Percentiles rank a stretch among this genome's conserved stretches.
Conservation (phyloP, 306 rosid species). For the Gastrolobium villosum region DNA sequence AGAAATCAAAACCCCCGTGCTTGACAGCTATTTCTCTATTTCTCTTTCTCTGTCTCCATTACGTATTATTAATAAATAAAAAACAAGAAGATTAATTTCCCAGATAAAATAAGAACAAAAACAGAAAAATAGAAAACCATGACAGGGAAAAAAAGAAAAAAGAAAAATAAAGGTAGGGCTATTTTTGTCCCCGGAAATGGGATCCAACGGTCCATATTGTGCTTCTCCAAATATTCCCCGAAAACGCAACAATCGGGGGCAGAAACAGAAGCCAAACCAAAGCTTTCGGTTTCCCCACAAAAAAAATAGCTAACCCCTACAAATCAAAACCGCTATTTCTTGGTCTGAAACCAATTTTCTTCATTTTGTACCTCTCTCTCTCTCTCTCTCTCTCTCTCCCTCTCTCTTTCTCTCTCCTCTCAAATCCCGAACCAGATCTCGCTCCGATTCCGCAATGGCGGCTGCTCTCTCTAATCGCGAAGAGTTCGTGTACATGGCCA, state of each 20-base stretch:
- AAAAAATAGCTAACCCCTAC: conserved; percentile 37
- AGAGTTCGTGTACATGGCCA: conserved; percentile 96
- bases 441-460: conserved; percentile 65
- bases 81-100: no score
- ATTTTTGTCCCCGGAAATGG: neutral
- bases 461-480: conserved; percentile 78
- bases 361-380: neutral
- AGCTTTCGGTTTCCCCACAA: conserved; percentile 49
- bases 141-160: neutral
- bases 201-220: conserved; percentile 33
- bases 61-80: no score
- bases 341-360: neutral
- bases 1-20: conserved; percentile 34
- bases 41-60: no score
- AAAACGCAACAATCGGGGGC: conserved; percentile 69
- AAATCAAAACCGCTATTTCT: neutral
- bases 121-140: neutral
- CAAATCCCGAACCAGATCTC: conserved; percentile 39
- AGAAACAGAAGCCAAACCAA: conserved; percentile 38
- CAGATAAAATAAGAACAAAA: no score
- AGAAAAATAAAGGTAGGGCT: neutral
- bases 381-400: conserved; percentile 12
- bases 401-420: neutral
- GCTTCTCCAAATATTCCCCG: conserved; percentile 4
- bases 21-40: conserved; percentile 55